Conservation (phyloP, 768 basidiomycete genomes). For the Hygrophorus pudorinus region DNA sequence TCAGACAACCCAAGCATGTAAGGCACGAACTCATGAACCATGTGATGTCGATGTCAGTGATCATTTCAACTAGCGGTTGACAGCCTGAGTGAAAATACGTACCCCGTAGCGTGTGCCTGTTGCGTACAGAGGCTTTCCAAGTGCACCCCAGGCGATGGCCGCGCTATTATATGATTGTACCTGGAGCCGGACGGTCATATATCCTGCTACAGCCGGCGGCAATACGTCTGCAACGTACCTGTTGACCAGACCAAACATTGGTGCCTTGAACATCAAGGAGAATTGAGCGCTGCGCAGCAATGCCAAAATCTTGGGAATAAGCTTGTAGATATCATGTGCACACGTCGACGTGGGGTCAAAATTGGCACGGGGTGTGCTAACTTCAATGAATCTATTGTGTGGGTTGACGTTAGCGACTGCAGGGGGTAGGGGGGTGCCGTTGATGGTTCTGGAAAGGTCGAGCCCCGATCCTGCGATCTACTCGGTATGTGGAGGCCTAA, state of each 20-base stretch:
- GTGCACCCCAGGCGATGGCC: constrained; percentile 47
- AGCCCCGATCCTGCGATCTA: too few species aligned
- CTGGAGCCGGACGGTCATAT: constrained; percentile 5
- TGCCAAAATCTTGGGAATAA: too few species aligned
- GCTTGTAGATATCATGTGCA: too few species aligned
- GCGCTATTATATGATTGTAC: constrained; percentile 40
- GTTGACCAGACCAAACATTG: constrained; percentile 48
- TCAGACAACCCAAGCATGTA: constrained; percentile 33
- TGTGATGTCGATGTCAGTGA: constrained; percentile 6
- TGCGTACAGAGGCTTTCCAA: constrained; percentile 36
- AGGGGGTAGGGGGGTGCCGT: too few species aligned
- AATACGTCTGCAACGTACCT: constrained; percentile 15
- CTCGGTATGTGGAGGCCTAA: too few species aligned
- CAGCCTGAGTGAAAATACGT: constrained; percentile 12
- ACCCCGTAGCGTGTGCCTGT: constrained; percentile 35
- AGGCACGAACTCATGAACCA: constrained; percentile 30
- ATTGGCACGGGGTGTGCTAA: too few species aligned
- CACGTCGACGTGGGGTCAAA: too few species aligned
- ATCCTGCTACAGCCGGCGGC: neutral
- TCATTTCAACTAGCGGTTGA: constrained; percentile 1
- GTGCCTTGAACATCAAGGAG: constrained; percentile 36
- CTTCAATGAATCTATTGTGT: too few species aligned
- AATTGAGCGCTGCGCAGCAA: constrained; percentile 28
- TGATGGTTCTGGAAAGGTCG: too few species aligned
- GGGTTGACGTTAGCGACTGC: too few species aligned